Evolutionary conservation across 2,329 filamentous ascomycete species (phyloP), one percentile per base, ranked within the genome.

Genomic region (Furcasterigmium sp.): DNA sequence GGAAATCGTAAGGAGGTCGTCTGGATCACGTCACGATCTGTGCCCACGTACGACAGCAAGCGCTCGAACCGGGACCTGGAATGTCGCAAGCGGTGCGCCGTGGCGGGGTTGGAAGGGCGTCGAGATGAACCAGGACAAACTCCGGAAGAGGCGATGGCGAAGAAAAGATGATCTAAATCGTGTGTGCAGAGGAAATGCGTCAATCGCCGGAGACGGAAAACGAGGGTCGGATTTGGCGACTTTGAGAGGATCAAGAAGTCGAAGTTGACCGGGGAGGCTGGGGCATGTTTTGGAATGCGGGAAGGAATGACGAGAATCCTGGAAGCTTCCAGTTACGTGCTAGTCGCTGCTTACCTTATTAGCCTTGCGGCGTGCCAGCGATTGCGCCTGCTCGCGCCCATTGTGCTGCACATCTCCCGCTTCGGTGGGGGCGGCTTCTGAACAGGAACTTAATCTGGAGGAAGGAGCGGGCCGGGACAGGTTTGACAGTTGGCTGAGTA

Each of bases 241-340:
- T 7, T 26, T 11, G 23, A 48, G 48, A 45, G 37, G 34, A 39
- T 21, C 42, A 47, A 7, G 23, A 26, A 11, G 41, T 29, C 29
- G 40, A 32, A 17, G 28, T 30, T 4, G 36, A 32, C 42, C 39
- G 29, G 11, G 37, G 43, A 40, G 46, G 36, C 37, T 43, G 42
- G 39, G 29, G 21, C 39, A 28, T 13, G n/a, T 17, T 21, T 28
- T 17, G 20, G 28, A 30, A 15, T 17, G 37, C 19, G 35, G 38
- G 23, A 43, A n/a, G 42, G 36, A 43, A 39, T 38, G 39, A 47
- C 23, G 39, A 43, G 46, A 45, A 45, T 48, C 41, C 42, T 41
- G 42, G 43, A 46, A 46, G 45, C 43, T 46, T 46, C 37, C 43
- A 42, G 45, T 48, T 44, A 21, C 42, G 34, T 30, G 38, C 23